These are phyloP conservation scores for Fusarium buharicum DNA, from an alignment of 2,329 filamentous ascomycete genomes.

Conservation along the genomic window DNA sequence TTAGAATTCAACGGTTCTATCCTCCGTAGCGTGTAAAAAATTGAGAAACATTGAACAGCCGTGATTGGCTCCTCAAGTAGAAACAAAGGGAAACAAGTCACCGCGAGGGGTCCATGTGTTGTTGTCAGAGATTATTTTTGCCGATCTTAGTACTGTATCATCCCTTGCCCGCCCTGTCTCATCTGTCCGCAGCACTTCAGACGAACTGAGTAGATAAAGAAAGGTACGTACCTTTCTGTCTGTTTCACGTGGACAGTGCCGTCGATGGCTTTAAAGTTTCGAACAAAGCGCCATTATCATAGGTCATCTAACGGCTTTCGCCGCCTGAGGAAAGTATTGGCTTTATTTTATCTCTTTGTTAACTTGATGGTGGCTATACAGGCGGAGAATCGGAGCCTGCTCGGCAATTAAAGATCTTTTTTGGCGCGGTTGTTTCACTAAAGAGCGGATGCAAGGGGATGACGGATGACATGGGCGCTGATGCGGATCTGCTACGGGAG, in stretches of 20 bases:
- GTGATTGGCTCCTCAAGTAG: too few relatives aligned
- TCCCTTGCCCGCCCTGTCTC: neutral
- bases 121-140: neutral
- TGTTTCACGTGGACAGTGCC: conserved; percentile 11
- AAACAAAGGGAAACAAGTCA: too few relatives aligned
- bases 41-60: too few relatives aligned
- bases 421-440: conserved; percentile 25
- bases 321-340: neutral
- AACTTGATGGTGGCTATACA: neutral
- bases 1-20: too few relatives aligned
- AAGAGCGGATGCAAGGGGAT: conserved; percentile 20
- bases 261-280: conserved; percentile 26
- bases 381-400: neutral
- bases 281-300: neutral
- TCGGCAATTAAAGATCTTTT: neutral
- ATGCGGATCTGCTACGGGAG: neutral
- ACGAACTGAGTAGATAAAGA: too few relatives aligned
- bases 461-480: conserved; percentile 26
- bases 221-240: conserved; percentile 2
- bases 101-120: neutral
- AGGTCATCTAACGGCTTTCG: neutral
- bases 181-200: too few relatives aligned
- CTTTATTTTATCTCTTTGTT: too few relatives aligned
- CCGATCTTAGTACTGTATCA: neutral
- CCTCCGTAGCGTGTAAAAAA: too few relatives aligned